Conservation (phyloP, 176 grass and related monocot genomes). For the Oryza coarctata region DNA sequence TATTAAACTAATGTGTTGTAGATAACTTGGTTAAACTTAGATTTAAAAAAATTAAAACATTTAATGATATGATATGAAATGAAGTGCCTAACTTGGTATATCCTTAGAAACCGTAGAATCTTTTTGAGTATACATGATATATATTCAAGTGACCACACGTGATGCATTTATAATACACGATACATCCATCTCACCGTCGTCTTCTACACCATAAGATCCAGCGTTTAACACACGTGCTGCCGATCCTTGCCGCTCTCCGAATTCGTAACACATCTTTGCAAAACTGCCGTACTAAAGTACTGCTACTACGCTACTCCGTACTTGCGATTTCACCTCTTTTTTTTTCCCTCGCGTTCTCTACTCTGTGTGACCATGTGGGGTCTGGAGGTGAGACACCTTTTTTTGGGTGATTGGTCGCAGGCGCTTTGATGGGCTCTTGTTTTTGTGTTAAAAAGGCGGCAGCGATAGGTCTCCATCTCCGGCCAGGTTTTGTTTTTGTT, state of each 20-base stretch:
- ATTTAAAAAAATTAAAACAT: too few relatives aligned
- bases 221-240: conserved; percentile 31
- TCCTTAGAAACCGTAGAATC: too few relatives aligned
- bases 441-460: background rate
- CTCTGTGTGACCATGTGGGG: background rate
- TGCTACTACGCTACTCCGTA: background rate
- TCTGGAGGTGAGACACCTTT: conserved; percentile 2
- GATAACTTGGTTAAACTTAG: too few relatives aligned
- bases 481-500: conserved; percentile 27
- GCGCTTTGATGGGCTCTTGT: background rate
- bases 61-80: too few relatives aligned
- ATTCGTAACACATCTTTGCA: conserved; percentile 22
- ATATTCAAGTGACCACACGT: background rate
- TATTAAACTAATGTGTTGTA: too few relatives aligned
- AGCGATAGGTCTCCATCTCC: conserved; percentile 2
- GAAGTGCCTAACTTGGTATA: too few relatives aligned
- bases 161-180: background rate
- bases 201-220: background rate
- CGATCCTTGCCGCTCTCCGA: conserved; percentile 30
- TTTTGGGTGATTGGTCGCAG: conserved; percentile 25
- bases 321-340: background rate
- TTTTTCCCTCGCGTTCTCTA: background rate
- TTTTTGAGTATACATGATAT: background rate
- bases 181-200: background rate
- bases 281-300: conserved; percentile 34